Evolutionary conservation across 2,329 filamentous ascomycete genomes (phyloP).

Genomic region (Emmonsia crescens): DNA sequence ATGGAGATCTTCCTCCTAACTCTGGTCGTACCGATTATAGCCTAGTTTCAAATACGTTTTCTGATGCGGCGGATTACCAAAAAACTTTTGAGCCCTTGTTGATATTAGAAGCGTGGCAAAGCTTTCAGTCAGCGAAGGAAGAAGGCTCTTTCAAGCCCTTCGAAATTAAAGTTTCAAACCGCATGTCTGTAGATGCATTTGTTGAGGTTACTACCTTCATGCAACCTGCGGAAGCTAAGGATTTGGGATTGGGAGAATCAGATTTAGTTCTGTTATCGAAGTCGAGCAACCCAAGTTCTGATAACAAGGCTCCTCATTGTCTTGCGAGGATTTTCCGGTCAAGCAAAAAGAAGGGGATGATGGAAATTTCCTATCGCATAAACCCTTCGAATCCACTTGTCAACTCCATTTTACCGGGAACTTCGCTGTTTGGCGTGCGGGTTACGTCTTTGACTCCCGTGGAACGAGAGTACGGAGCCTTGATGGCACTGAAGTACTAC

Average conservation of each 20-base stretch:
- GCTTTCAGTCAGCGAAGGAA: constrained; percentile 80
- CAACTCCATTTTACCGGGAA: constrained; percentile 55
- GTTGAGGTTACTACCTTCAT: constrained; percentile 83
- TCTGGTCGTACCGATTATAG: constrained; percentile 59
- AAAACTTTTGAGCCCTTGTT: constrained; percentile 82
- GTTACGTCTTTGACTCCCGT: constrained; percentile 89
- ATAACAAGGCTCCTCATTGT: constrained; percentile 61
- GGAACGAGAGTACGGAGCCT: constrained; percentile 86
- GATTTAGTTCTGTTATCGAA: constrained; percentile 83
- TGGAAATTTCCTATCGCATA: constrained; percentile 80
- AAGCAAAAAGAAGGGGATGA: constrained; percentile 65
- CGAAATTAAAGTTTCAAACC: constrained; percentile 76
- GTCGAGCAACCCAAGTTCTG: constrained; percentile 56
- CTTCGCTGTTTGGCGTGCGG: constrained; percentile 63
- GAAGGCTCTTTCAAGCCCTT: constrained; percentile 72
- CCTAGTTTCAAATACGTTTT: constrained; percentile 66
- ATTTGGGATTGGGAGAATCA: constrained; percentile 65
- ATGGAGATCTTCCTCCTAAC: constrained; percentile 72
- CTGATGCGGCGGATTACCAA: constrained; percentile 68
- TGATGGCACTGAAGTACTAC: constrained; percentile 88
- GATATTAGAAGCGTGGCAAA: constrained; percentile 89
- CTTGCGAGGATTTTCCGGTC: constrained; percentile 73
- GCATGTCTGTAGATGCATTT: constrained; percentile 84
- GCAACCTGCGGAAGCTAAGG: constrained; percentile 57
- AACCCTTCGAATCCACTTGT: constrained; percentile 56